phyloP scores from a whole-genome alignment of 1,284 basidiomycete species.

The Malassezia sp. region DNA sequence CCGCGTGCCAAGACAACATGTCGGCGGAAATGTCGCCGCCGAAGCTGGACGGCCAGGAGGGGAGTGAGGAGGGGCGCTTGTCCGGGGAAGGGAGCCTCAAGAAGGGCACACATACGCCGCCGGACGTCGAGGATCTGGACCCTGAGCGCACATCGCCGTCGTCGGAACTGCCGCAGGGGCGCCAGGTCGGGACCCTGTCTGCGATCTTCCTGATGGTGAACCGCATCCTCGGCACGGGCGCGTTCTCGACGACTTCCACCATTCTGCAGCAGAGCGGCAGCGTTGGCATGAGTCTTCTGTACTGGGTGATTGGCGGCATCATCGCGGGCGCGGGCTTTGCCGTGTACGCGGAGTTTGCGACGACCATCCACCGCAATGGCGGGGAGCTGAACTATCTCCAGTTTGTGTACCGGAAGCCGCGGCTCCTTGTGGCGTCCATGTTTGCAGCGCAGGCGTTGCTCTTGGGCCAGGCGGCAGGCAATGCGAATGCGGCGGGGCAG shows the following conservation, averaged over 20 bases:
- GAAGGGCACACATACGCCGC: too few relatives aligned
- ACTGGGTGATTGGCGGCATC: slow-evolving; percentile 60
- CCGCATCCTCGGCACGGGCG: slow-evolving; percentile 65
- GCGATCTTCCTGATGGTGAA: slow-evolving; percentile 64
- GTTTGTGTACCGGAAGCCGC: slow-evolving; percentile 57
- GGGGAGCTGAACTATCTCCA: slow-evolving; percentile 67
- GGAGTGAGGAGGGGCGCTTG: too few relatives aligned
- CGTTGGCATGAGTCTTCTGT: slow-evolving; percentile 50
- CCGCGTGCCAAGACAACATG: too few relatives aligned
- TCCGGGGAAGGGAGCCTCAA: too few relatives aligned
- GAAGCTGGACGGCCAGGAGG: too few relatives aligned
- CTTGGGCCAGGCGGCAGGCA: slow-evolving; percentile 55
- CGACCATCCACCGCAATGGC: slow-evolving; percentile 59
- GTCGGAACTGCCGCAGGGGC: slow-evolving; percentile 18
- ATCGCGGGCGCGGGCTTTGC: slow-evolving; percentile 56
- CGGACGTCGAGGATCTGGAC: too few relatives aligned
- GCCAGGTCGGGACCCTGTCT: slow-evolving; percentile 49
- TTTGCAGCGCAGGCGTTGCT: slow-evolving; percentile 57
- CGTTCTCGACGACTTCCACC: slow-evolving; percentile 61
- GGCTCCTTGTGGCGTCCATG: slow-evolving; percentile 55
- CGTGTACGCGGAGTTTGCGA: slow-evolving; percentile 61
- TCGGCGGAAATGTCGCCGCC: too few relatives aligned
- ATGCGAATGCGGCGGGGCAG: slow-evolving; percentile 54
- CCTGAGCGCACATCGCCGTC: too few relatives aligned
- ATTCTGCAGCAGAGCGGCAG: slow-evolving; percentile 60